Conservation (phyloP, 208 protist genomes). For the Herpetomonas tarakana region DNA sequence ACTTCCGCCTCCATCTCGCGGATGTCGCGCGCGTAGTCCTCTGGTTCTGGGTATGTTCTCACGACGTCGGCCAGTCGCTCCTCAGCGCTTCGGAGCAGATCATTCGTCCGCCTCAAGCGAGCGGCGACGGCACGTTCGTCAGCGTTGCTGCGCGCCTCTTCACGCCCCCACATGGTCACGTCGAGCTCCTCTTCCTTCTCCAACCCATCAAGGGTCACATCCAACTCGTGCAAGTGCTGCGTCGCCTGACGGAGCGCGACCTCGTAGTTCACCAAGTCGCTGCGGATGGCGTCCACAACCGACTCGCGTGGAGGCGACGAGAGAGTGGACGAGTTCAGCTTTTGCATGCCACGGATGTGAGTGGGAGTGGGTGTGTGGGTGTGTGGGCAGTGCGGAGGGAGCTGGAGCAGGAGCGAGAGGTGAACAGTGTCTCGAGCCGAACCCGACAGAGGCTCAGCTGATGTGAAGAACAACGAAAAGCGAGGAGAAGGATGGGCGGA, state of each 20-base stretch:
- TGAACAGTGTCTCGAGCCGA: too few species aligned
- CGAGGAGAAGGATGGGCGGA: too few species aligned
- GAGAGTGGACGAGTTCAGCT: too few species aligned
- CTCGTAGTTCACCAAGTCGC: conserved; percentile 5
- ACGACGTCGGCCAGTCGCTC: neutral
- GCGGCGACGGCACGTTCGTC: neutral
- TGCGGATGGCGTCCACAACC: neutral
- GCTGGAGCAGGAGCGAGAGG: too few species aligned
- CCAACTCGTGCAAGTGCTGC: neutral
- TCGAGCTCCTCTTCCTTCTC: neutral
- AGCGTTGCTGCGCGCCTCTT: neutral
- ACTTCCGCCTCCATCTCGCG: neutral
- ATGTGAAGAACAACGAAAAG: too few species aligned
- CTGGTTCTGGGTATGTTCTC: neutral
- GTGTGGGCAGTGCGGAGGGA: too few species aligned
- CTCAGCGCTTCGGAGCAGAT: neutral
- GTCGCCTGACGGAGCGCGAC: neutral
- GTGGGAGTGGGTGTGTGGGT: too few species aligned
- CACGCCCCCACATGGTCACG: neutral
- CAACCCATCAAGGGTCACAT: neutral
- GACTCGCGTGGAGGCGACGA: neutral
- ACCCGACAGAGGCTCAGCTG: too few species aligned
- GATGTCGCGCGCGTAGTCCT: neutral
- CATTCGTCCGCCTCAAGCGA: neutral
- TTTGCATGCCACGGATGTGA: too few species aligned